phyloP scores from a whole-genome alignment of 73 alveolate species.

The Uronychia setigera region DNA sequence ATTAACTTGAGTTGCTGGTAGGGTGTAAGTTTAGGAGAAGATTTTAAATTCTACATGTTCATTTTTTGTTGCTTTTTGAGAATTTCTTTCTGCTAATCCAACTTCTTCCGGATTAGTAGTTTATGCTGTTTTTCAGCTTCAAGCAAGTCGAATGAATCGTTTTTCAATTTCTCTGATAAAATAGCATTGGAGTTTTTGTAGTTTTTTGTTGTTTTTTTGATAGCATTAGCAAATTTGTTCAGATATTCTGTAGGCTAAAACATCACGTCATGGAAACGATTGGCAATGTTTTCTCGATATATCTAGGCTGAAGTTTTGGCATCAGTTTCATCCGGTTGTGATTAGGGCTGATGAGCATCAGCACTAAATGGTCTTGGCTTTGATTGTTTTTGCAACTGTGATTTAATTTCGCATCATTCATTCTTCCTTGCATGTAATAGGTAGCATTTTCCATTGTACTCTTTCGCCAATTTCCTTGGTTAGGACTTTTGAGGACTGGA shows the following conservation, averaged over 20 bases:
- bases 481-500: too few relatives aligned
- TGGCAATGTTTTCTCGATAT: neutral
- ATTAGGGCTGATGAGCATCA: too few relatives aligned
- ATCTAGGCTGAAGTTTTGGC: neutral
- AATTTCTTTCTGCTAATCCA: neutral
- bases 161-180: neutral
- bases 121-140: too few relatives aligned
- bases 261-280: neutral
- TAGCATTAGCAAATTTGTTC: neutral
- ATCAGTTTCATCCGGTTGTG: neutral
- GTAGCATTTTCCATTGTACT: too few relatives aligned
- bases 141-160: too few relatives aligned
- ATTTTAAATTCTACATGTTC: neutral
- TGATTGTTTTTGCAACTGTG: neutral
- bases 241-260: too few relatives aligned
- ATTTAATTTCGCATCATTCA: neutral
- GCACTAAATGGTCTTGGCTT: neutral
- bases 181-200: neutral
- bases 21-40: neutral
- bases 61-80: too few relatives aligned
- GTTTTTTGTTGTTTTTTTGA: too few relatives aligned
- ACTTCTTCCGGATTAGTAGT: neutral
- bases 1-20: neutral
- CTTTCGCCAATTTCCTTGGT: too few relatives aligned
- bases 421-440: too few relatives aligned